These are phyloP conservation scores for Termitomyces sp. DNA, from an alignment of 768 basidiomycete genomes.

Conservation along the genomic window DNA sequence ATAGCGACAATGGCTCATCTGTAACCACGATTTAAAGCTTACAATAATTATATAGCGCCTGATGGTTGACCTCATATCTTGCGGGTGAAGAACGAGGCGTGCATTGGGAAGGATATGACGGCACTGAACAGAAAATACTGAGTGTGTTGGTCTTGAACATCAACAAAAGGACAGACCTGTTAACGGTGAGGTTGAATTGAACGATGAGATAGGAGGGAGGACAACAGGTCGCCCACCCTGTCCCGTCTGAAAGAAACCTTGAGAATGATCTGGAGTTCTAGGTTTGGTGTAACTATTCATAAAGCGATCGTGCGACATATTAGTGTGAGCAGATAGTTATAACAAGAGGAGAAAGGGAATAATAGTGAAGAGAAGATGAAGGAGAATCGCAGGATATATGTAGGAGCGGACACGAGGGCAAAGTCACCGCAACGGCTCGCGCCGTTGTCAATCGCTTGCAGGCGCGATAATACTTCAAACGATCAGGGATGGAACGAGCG, in stretches of 20 bases:
- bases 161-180: conserved; percentile 74
- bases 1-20: conserved; percentile 22
- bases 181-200: conserved; percentile 86
- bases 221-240: conserved; percentile 89
- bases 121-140: conserved; percentile 58
- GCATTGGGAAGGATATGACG: conserved; percentile 55
- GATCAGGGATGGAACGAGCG: conserved; percentile 39
- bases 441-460: conserved; percentile 14
- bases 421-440: not conserved
- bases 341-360: conserved; percentile 47
- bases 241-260: conserved; percentile 71
- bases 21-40: conserved; percentile 17
- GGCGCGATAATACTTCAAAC: conserved; percentile 33
- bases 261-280: conserved; percentile 66
- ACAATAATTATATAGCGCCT: conserved; percentile 45
- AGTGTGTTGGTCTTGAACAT: conserved; percentile 48
- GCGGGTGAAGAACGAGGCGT: conserved; percentile 57
- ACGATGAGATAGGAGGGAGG: conserved; percentile 81
- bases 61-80: conserved; percentile 52
- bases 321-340: conserved; percentile 55
- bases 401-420: conserved; percentile 31
- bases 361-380: conserved; percentile 48
- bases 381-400: conserved; percentile 40
- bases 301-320: conserved; percentile 76
- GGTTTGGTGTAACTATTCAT: conserved; percentile 57